phyloP scores from a whole-genome alignment of 805 yeast species.

The Candida manassasensis region DNA sequence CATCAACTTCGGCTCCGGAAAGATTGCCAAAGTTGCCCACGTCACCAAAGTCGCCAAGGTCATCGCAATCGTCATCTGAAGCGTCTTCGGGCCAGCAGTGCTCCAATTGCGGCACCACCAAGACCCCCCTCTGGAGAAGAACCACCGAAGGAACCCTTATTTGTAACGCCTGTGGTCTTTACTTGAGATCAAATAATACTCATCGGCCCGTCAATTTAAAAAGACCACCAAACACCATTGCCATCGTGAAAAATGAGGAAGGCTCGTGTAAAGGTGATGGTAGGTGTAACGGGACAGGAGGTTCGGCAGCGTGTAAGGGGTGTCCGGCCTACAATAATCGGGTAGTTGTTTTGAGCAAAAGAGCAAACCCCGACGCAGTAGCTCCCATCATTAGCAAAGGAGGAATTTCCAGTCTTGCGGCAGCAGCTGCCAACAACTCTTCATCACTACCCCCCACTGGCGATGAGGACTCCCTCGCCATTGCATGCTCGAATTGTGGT shows the following conservation, averaged over 20 bases:
- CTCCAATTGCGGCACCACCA: slow-evolving; percentile 51
- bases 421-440: slow-evolving; percentile 2
- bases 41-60: too few species aligned
- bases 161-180: slow-evolving; percentile 59
- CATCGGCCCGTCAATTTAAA: slow-evolving; percentile 65
- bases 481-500: slow-evolving; percentile 80
- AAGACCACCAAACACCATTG: slow-evolving; percentile 49
- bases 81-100: slow-evolving; percentile 40
- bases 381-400: slow-evolving; percentile 2
- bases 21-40: too few species aligned
- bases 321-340: slow-evolving; percentile 83
- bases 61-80: neutral
- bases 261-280: slow-evolving; percentile 76
- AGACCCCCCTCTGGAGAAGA: slow-evolving; percentile 57
- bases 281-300: slow-evolving; percentile 85
- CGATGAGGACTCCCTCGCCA: slow-evolving; percentile 45
- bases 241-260: slow-evolving; percentile 33
- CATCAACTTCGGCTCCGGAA: too few species aligned
- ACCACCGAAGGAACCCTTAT: slow-evolving; percentile 52
- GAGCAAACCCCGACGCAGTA: slow-evolving; percentile 3
- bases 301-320: slow-evolving; percentile 71
- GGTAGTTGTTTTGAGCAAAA: slow-evolving; percentile 30
- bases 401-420: slow-evolving; percentile 1
- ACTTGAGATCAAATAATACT: slow-evolving; percentile 54
- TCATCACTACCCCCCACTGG: neutral